A percentile compares a stretch with the other conserved stretches of the same genome.
These are phyloP conservation scores for Diplosphaera chodatii DNA, from an alignment of 139 green algal species.

Conservation along the genomic window DNA sequence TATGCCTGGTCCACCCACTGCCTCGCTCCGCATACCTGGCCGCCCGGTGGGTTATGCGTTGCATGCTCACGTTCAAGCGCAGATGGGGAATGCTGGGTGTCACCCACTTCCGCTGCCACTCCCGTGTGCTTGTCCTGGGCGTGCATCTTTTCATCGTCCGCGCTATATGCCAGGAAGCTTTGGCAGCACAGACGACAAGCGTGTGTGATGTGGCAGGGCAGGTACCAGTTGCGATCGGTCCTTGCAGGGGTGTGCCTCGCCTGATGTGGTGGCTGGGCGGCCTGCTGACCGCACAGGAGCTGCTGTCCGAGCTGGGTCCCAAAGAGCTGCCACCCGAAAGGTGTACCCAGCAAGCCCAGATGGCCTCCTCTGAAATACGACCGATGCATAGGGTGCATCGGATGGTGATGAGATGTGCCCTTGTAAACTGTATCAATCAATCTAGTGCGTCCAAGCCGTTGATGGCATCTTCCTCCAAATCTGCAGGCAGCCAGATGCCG, in stretches of 20 bases:
- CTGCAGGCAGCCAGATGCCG: conserved; percentile 17
- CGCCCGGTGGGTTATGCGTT: neutral
- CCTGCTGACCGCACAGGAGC: conserved; percentile 22
- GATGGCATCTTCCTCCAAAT: neutral
- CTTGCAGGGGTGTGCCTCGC: conserved; percentile 17
- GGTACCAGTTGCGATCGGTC: conserved; percentile 11
- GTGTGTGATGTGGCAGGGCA: no score
- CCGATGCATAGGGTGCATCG: no score
- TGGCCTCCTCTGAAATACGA: no score
- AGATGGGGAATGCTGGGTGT: no score
- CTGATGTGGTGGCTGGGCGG: conserved; percentile 30
- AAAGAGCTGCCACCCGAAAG: conserved; percentile 2
- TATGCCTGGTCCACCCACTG: conserved; percentile 26
- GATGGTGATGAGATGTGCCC: no score
- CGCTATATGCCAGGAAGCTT: no score
- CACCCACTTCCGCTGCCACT: no score
- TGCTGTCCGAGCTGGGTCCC: conserved; percentile 19
- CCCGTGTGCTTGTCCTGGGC: no score
- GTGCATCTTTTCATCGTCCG: no score
- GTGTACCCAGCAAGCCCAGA: no score
- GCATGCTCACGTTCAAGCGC: no score
- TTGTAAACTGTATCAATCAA: neutral
- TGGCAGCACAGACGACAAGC: no score
- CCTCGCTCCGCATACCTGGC: conserved; percentile 1
- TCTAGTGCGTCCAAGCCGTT: neutral